Percentiles rank a stretch among this genome's conserved stretches.
Conservation (phyloP, 2,329 filamentous ascomycete species). For the Chaetomium sp. region DNA sequence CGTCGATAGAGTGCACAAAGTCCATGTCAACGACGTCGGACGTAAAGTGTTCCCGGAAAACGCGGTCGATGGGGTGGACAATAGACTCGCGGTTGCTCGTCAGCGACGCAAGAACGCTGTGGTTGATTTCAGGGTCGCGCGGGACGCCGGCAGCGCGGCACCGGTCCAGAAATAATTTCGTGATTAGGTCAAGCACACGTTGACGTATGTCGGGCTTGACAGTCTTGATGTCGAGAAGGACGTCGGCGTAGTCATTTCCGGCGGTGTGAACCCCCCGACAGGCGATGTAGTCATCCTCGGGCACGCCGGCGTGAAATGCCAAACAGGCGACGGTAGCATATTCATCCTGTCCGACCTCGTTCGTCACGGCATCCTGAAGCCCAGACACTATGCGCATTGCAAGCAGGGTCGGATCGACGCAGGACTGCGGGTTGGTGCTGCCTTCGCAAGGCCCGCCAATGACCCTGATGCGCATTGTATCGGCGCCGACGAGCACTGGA, state of each 20-base stretch:
- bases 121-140: background rate
- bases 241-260: background rate
- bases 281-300: background rate
- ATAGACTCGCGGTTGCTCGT: background rate
- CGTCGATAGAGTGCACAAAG: background rate
- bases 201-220: background rate
- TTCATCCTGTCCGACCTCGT: background rate
- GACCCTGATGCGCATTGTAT: background rate
- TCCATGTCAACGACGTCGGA: background rate
- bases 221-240: background rate
- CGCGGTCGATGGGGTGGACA: background rate
- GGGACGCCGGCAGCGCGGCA: background rate
- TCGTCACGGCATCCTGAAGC: constrained; percentile 1
- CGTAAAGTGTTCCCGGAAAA: background rate
- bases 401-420: background rate
- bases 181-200: background rate
- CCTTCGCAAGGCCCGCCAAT: background rate
- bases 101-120: background rate
- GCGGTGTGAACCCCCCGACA: too few relatives aligned
- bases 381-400: background rate
- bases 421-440: background rate
- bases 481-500: background rate
- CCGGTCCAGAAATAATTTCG: background rate
- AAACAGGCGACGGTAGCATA: background rate
- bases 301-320: background rate